Percentiles rank a stretch among this genome's conserved stretches.
Conservation (phyloP, 129 eudicot species). For the Artemisia tridentata region DNA sequence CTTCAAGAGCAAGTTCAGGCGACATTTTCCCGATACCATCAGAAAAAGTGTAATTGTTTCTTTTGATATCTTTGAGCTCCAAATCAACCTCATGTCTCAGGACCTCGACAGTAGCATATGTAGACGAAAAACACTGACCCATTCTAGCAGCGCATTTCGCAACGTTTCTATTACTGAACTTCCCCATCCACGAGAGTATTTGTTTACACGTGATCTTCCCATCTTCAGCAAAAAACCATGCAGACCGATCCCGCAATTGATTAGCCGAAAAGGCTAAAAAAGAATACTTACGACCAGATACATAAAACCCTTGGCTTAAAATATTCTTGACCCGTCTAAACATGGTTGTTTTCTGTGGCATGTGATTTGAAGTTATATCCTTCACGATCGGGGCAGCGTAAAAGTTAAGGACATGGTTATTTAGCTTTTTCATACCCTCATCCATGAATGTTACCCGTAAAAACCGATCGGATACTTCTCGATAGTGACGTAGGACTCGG, state of each 20-base stretch:
- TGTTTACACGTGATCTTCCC: constrained; percentile 13
- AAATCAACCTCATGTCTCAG: constrained; percentile 32
- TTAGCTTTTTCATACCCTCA: constrained; percentile 64
- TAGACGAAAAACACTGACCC: constrained; percentile 81
- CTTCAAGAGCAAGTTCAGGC: constrained; percentile 56
- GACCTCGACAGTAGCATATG: constrained; percentile 72
- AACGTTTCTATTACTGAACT: constrained; percentile 36
- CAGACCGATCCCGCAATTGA: constrained; percentile 68
- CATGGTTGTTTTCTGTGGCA: constrained; percentile 45
- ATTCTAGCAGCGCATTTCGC: constrained; percentile 80
- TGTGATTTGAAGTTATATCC: constrained; percentile 34
- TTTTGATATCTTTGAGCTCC: constrained; percentile 36
- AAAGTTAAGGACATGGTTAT: constrained; percentile 45
- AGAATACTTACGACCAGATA: constrained; percentile 58
- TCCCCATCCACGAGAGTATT: constrained; percentile 64
- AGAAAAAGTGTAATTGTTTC: constrained; percentile 57
- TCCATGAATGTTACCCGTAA: constrained; percentile 69
- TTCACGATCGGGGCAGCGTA: constrained; percentile 52
- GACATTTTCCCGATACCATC: constrained; percentile 73
- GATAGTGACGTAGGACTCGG: constrained; percentile 57
- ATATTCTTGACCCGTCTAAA: constrained; percentile 53
- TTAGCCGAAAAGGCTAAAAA: constrained; percentile 77
- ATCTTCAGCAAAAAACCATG: constrained; percentile 79
- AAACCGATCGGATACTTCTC: constrained; percentile 49
- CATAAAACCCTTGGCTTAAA: constrained; percentile 41